Percentiles rank a stretch among this genome's conserved stretches.
Conservation (phyloP, 805 yeast genomes). For the Lipomyces yamanashiensis region DNA sequence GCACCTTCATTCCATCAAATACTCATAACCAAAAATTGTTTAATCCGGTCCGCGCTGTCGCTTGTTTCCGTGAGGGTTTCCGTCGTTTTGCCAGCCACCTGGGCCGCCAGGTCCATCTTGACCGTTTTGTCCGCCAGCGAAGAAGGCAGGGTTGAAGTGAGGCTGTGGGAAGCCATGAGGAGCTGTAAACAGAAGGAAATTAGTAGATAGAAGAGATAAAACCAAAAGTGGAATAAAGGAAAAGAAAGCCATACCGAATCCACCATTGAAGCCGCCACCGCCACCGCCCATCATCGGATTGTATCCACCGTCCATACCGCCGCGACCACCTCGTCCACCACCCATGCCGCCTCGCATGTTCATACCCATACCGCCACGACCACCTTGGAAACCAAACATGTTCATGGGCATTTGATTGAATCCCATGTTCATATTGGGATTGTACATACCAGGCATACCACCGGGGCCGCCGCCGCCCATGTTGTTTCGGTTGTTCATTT, state of each 20-base stretch:
- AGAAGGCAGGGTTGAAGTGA: constrained; percentile 35
- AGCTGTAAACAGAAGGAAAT: constrained; percentile 10
- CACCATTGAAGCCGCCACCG: constrained; percentile 15
- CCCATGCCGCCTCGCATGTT: constrained; percentile 25
- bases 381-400: constrained; percentile 32
- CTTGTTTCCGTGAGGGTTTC: constrained; percentile 38
- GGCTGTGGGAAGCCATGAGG: constrained; percentile 34
- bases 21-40: neutral
- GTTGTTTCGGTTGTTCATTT: constrained; percentile 5
- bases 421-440: constrained; percentile 22
- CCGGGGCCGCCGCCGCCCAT: constrained; percentile 26
- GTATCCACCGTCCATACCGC: constrained; percentile 29
- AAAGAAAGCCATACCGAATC: constrained; percentile 24
- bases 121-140: constrained; percentile 10
- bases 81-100: constrained; percentile 29
- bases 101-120: constrained; percentile 23
- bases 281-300: constrained; percentile 19
- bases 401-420: constrained; percentile 34
- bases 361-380: constrained; percentile 35
- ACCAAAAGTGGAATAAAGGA: neutral
- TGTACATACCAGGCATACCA: constrained; percentile 19
- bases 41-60: constrained; percentile 17
- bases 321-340: constrained; percentile 21
- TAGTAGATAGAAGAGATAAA: neutral
- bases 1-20: no score